Evolutionary conservation across 2,329 filamentous ascomycete species (phyloP).

Genomic region (Botryotinia narcissicola): DNA sequence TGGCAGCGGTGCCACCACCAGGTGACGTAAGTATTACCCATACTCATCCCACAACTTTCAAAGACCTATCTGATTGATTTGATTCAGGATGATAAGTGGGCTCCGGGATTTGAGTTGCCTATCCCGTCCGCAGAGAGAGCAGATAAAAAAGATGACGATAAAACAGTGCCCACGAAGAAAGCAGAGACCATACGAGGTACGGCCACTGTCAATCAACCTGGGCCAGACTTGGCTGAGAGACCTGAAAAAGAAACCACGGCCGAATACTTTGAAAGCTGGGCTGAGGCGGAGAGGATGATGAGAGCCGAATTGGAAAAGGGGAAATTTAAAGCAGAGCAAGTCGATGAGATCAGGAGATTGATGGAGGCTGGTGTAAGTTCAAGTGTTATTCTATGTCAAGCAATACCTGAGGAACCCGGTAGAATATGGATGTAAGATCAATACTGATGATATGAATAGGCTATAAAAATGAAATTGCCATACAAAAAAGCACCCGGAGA

Average conservation of each 20-base stretch:
- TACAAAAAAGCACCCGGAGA: background rate
- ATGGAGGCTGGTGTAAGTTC: conserved; percentile 4
- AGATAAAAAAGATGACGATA: no score
- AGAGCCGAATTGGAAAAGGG: background rate
- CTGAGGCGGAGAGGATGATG: background rate
- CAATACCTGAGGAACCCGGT: no score
- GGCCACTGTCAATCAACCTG: background rate
- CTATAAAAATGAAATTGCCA: background rate
- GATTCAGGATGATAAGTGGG: background rate
- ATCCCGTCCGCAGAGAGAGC: no score
- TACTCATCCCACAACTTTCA: background rate
- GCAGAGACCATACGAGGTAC: conserved; percentile 12
- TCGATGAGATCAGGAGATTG: background rate
- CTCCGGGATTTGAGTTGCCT: background rate
- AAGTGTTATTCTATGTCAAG: background rate
- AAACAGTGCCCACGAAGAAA: background rate
- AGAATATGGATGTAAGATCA: background rate
- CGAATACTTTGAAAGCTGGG: background rate
- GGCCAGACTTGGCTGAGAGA: background rate
- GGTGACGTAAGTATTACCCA: background rate
- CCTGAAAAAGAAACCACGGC: background rate
- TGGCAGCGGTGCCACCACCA: background rate
- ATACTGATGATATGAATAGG: background rate
- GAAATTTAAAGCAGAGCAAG: background rate
- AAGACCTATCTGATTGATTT: background rate